Base-by-base conservation (phyloP, 371 early-diverging fungal species). In the Fennellomyces sp. region DNA sequence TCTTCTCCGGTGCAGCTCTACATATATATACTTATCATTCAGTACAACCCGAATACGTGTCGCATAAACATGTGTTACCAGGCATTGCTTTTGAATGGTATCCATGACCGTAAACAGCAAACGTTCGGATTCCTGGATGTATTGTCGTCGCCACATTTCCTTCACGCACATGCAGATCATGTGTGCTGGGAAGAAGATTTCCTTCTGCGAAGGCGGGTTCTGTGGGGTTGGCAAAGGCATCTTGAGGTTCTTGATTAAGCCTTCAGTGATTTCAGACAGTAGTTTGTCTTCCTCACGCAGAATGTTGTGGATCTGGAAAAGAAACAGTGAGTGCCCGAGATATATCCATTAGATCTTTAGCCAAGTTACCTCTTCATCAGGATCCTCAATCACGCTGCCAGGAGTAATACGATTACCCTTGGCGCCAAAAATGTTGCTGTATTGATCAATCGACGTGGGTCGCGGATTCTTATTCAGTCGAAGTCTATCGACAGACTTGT, bases 101-200 rank as follows among this genome's bases (percentile, higher is more conserved):
- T 92, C 89, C 84, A 95, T 93, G 13, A 92, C 88, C 51, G 90
- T 90, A 68, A 89, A 87, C 70, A 95, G 81, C 10, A 95, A 73
- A 25, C 86, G 81, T 62, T 90, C 89, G 59, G 95, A 94, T 60
- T 93, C 90, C 49, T 85, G 82, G 51, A 89, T 78, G 61, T 91
- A 82, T 41, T 93, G 91, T 66, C 87, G 82, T 66, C 87, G 84
- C 85, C 94, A 89, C 90, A 95, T 88, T 69, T 94, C 91, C 25
- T 85, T 88, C 10, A 93, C 87, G 71, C 88, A 83, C 49, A 91
- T 65, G 19, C 94, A 90, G 51, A 96, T 95, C 52, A 94, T 72
- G 58, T 95, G 95, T 11, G 96, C 91, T 0, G 96, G 96, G 88
- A 94, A 95, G 72, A 97, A 80, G 30, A 97, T 85, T 65, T 97